A percentile compares a stretch with the other conserved stretches of the same genome.
These are phyloP conservation scores for Cladophialophora immunda DNA, from an alignment of 2,329 filamentous ascomycete genomes.

Conservation along the genomic window DNA sequence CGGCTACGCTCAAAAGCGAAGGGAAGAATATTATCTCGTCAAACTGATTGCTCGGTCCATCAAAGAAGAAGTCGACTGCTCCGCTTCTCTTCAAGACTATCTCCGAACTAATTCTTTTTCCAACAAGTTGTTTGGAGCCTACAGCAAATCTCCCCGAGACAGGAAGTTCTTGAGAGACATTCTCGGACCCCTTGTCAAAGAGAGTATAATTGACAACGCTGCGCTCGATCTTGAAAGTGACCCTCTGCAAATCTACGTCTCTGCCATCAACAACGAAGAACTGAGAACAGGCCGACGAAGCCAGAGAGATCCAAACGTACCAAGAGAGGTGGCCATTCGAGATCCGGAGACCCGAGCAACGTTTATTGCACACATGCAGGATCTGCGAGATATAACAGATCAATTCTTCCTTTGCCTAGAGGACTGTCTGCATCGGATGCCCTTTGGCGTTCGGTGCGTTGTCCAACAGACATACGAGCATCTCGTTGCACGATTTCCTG, in stretches of 20 bases:
- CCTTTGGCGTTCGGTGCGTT: conserved; percentile 89
- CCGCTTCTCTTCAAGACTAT: conserved; percentile 80
- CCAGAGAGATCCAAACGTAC: conserved; percentile 80
- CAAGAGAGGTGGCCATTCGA: conserved; percentile 91
- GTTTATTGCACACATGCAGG: conserved; percentile 93
- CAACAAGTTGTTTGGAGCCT: conserved; percentile 84
- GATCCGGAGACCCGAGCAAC: conserved; percentile 90
- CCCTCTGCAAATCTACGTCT: conserved; percentile 95
- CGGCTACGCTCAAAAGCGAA: conserved; percentile 93
- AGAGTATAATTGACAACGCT: conserved; percentile 92
- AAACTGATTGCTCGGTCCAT: conserved; percentile 86
- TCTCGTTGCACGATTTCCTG: conserved; percentile 78
- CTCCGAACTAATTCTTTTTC: conserved; percentile 92
- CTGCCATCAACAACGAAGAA: conserved; percentile 96
- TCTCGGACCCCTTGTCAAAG: conserved; percentile 82
- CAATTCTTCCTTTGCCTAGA: conserved; percentile 85
- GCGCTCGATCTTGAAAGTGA: conserved; percentile 94
- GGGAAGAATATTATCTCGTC: conserved; percentile 95
- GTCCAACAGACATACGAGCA: conserved; percentile 85
- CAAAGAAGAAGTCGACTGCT: conserved; percentile 82
- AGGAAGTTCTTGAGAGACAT: conserved; percentile 91
- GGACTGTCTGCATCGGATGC: conserved; percentile 85
- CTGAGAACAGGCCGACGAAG: conserved; percentile 88
- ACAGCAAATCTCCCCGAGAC: conserved; percentile 89
- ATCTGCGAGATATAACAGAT: conserved; percentile 92